Base-by-base conservation (phyloP, 2,329 filamentous ascomycete species). In the Coleophoma cylindrospora region DNA sequence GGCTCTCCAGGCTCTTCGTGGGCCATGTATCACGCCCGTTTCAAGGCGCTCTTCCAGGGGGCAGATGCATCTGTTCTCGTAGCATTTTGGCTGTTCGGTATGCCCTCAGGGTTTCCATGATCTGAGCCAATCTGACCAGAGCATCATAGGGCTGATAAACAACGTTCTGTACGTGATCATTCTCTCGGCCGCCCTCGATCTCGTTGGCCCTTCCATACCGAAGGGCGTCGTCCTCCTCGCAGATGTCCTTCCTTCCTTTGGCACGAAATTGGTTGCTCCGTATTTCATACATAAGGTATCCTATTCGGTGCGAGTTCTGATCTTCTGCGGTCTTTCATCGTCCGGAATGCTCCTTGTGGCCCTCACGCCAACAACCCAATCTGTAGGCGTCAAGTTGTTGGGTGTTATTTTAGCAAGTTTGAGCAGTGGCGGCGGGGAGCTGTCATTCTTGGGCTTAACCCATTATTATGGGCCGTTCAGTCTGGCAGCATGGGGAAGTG, bases 141-240 rank as follows among this genome's bases (percentile, higher is more conserved):
- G 32, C 34, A 17, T n/a, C 41, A 45, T 43, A 92, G 89, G 89
- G 47, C 74, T 94, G 15, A 94, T 97, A 66, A 97, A 99, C 71
- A 97, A 97, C 72, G 89, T 97, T 59, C 87, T 96, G 71, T 97
- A 96, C 70, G 92, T 97, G 50, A 89, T 97, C 67, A 94, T 97
- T 65, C 86, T 99, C 62, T 95, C 91, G 32, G 89, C 94, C 34
- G 94, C 94, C 3, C 87, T 96, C 62, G 94, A 99, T 64, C 87
- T 99, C 54, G 94, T 97, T 60, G 92, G 92, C 34, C 86, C 89
- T 33, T 68, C 75, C 56, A 77, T 96, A 1, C 94, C 94, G 45
- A 97, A 97, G 68, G 90, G 89, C 60, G 80, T 95, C 50, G 92
- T 99, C 49, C 84, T 97, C 49, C 87, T 97, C 54, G 91, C 91